Evolutionary conservation across 1,284 basidiomycete species (phyloP).

Genomic region (Pascua guehoae): DNA sequence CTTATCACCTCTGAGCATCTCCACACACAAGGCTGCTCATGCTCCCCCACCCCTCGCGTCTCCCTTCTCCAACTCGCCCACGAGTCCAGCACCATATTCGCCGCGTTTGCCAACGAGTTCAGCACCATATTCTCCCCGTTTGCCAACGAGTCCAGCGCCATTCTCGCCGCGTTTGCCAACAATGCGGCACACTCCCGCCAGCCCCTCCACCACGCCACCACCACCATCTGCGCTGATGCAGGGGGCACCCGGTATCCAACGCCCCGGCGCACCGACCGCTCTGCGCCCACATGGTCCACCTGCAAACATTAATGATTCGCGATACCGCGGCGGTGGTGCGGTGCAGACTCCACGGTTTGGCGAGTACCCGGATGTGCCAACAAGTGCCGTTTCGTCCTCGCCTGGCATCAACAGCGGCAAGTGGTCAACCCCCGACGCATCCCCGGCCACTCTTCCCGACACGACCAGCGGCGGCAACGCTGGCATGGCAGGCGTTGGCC

Average conservation of each 20-base stretch:
- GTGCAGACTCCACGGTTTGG: not conserved
- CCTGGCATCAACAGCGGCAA: conserved; percentile 2
- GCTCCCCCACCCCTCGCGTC: conserved; percentile 19
- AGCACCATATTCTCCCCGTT: no score
- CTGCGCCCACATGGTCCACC: conserved; percentile 1
- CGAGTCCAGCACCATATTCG: no score
- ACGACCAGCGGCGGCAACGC: conserved; percentile 73
- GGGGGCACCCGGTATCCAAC: not conserved
- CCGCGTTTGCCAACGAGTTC: no score
- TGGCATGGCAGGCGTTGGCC: conserved; percentile 84
- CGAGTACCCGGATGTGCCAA: conserved; percentile 14
- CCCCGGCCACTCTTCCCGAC: conserved; percentile 50
- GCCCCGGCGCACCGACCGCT: not conserved
- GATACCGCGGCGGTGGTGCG: no score
- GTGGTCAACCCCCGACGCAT: conserved; percentile 23
- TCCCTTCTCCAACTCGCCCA: no score
- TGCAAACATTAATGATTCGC: no score
- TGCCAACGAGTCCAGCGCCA: no score
- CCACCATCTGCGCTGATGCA: no score
- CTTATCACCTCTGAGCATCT: not conserved
- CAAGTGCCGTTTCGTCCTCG: conserved; percentile 8
- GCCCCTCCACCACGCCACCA: no score
- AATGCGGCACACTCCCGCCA: no score
- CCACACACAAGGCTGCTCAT: conserved; percentile 1
- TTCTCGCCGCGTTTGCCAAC: no score